A percentile compares a stretch with the other conserved stretches of the same genome.
phyloP scores from a whole-genome alignment of 805 yeast species.

The Metschnikowia cubensis region DNA sequence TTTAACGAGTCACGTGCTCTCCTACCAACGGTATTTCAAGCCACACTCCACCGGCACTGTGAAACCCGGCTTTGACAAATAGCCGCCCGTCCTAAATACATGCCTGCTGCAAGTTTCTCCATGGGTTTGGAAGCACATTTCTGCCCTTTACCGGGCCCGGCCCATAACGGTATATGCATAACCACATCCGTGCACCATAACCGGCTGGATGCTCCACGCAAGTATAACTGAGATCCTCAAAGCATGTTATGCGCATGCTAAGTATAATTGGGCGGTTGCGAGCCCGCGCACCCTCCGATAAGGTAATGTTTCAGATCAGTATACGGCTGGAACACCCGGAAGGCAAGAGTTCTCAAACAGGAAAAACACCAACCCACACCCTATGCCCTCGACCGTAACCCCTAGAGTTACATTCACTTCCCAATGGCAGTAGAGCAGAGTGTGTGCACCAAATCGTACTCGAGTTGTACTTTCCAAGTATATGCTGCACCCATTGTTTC shows the following conservation, averaged over 20 bases:
- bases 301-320: not conserved
- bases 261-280: not conserved
- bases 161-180: not conserved
- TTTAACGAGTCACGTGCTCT: not conserved
- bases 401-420: no score
- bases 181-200: not conserved
- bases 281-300: not conserved
- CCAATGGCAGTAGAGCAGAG: no score
- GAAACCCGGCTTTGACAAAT: no score
- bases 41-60: not conserved
- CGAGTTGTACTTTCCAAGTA: not conserved
- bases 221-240: not conserved
- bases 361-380: no score
- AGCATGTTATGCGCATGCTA: not conserved
- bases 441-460: not conserved
- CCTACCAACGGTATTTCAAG: not conserved
- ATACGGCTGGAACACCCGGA: not conserved
- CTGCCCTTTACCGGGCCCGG: no score
- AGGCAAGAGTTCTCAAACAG: no score
- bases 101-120: no score
- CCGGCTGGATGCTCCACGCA: not conserved
- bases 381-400: no score
- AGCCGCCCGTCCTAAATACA: no score
- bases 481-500: not conserved
- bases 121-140: no score